Base-by-base conservation (phyloP, 371 early-diverging fungal genomes). In the Syncephalastrum sp. region DNA sequence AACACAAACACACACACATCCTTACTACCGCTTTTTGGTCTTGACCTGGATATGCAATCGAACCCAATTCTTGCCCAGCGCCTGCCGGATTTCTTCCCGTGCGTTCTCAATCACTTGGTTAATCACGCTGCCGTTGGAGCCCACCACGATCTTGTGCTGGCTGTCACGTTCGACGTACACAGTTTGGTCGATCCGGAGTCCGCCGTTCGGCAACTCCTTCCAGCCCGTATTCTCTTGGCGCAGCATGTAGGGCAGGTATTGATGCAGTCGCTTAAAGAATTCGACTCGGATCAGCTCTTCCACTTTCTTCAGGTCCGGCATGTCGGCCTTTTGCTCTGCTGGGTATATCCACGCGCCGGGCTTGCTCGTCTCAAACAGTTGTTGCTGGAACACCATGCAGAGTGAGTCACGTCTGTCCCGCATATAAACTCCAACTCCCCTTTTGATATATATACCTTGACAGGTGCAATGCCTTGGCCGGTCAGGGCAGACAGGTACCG, bases 211-310 rank as follows among this genome's bases (percentile, higher is more conserved):
- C 21, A 81, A 33, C 29, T 79, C 77, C 13, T 83, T 82, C 91
- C 91, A 91, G 17, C 84, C 85, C 1, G 76, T 77, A 48, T 88
- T 91, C 50, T 82, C 79, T 70, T 82, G 85, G 41, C 72, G 80
- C 16, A 91, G 56, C 42, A 69, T 71, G 59, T 91, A 91, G 1
- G 91, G 91, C 29, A 90, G 59, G 60, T 89, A 82, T 43, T 82
- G 79, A 44, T 67, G 65, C 27, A 90, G 60, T 0, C 77, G 68
- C 21, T 71, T 79, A 56, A 83, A 89, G 55, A 91, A 76, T 54
- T 89, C 86, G 3, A 85, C 84, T 23, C 91, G 82, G 59, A 91
- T 85, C 42, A 86, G 61, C 54, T 90, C 91, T 59, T 89, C 90
- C 1, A 89, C 89, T 3, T 81, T 80, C 44, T 77, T 77, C 57